Evolutionary conservation across 139 green algal genomes (phyloP), one percentile per base, ranked within the genome.

Genomic region (Chlamydomonas asymmetrica): DNA sequence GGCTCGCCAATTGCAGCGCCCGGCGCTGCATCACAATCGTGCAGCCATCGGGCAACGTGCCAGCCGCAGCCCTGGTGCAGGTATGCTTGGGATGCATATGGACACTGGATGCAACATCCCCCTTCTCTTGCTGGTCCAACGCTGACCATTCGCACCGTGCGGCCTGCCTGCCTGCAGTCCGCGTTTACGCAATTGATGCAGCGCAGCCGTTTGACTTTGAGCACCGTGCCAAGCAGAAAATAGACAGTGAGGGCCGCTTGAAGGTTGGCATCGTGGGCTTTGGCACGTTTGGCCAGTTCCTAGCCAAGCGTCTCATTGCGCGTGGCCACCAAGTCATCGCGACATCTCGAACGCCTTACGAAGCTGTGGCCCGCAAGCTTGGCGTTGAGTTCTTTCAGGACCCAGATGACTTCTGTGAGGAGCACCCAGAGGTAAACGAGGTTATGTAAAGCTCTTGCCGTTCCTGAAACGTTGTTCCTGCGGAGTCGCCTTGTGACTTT

Each of bases 211-310:
- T 97, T 75, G 93, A 97, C 71, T 92, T 90, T 66, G 93, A 97
- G 73, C 70, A 86, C 37, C 80, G 81, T 5, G 86, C 83, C 60
- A 59, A 80, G 41, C 52, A 73, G 20, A 74, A 79, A 37, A 56
- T 91, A 18, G 35, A 59, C 22, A 49, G 82, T 37, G 69, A 92
- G 57, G 84, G 74, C 29, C 63, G 75, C 65, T 83, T 99, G 35
- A 93, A 80, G 9, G 89, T 99, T 38, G 96, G 94, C 52, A 96
- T 99, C 48, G 91, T 99, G 0, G 97, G 97, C 9, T 99, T 99
- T 80, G 97, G 97, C 31, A 98, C 90, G 0, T 99, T 99, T 84
- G 97, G 97, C 22, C 97, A 99, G 81, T 99, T 99, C 74, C 69
- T 99, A 13, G 97, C 94, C 0, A 88, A 88, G 67, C 88, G 95